These are phyloP conservation scores for Harringtonia lauricola DNA, from an alignment of 2,329 filamentous ascomycete genomes.

Conservation along the genomic window DNA sequence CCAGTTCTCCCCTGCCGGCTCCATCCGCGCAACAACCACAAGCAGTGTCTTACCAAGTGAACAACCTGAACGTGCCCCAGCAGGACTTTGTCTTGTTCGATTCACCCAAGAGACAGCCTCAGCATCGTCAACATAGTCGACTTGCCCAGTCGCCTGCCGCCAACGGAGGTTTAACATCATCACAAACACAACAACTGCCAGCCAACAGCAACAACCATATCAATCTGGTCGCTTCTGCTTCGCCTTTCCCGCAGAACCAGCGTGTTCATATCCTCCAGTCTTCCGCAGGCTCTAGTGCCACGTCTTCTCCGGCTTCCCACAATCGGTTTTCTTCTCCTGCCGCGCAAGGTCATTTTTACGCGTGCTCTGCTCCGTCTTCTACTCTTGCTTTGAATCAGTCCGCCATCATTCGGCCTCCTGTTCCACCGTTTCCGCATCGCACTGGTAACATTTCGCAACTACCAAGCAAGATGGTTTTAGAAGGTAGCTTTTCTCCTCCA, in stretches of 20 bases:
- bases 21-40: constrained; percentile 46
- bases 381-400: constrained; percentile 45
- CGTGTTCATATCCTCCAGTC: constrained; percentile 47
- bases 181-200: constrained; percentile 27
- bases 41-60: constrained; percentile 29
- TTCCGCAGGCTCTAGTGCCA: constrained; percentile 40
- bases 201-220: too few species aligned
- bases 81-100: constrained; percentile 76
- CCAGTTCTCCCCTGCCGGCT: constrained; percentile 55
- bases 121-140: constrained; percentile 28
- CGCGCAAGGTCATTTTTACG: constrained; percentile 50
- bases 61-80: constrained; percentile 32
- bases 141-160: constrained; percentile 26
- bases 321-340: constrained; percentile 45
- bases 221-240: constrained; percentile 32
- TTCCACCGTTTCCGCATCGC: constrained; percentile 59
- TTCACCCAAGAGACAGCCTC: constrained; percentile 26
- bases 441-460: constrained; percentile 16
- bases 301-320: constrained; percentile 38
- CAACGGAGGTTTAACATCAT: constrained; percentile 22
- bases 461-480: constrained; percentile 37
- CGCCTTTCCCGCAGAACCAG: constrained; percentile 41
- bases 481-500: constrained; percentile 31
- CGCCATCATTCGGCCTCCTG: constrained; percentile 49
- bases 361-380: constrained; percentile 54